These are phyloP conservation scores for Pholiota microspora DNA, from an alignment of 768 basidiomycete species.

Conservation along the genomic window DNA sequence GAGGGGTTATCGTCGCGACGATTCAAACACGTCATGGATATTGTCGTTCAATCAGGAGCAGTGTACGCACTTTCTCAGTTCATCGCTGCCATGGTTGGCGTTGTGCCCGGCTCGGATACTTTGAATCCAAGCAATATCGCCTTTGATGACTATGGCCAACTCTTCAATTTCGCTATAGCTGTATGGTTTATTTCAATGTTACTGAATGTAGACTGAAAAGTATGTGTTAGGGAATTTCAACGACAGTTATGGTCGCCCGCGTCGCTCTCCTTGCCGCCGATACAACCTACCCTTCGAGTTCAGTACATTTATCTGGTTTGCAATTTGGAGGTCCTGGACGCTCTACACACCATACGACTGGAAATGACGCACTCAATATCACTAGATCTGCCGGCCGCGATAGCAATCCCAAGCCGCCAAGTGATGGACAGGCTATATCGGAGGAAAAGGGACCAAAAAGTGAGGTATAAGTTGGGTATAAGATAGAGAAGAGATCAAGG, in stretches of 20 bases:
- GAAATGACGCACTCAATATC: background rate
- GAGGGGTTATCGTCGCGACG: background rate
- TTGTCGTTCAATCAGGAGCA: background rate
- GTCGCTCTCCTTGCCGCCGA: background rate
- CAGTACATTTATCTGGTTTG: background rate
- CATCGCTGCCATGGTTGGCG: background rate
- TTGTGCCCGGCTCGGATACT: background rate
- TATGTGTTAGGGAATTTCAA: background rate
- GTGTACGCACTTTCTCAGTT: background rate
- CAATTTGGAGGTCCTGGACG: background rate
- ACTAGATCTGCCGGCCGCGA: background rate
- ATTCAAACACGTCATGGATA: background rate
- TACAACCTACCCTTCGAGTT: background rate
- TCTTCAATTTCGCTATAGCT: background rate
- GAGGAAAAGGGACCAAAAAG: too few relatives aligned
- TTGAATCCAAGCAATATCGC: background rate
- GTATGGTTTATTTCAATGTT: background rate
- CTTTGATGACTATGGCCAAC: background rate
- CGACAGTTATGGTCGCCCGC: background rate
- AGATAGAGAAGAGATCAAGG: too few relatives aligned
- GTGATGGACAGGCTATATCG: conserved; percentile 31
- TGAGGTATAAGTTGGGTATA: too few relatives aligned
- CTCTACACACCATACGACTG: too few relatives aligned
- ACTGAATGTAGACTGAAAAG: too few relatives aligned
- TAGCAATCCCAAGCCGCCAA: conserved; percentile 16